These are phyloP conservation scores for Ramalina intermedia DNA, from an alignment of 495 filamentous ascomycete species.

Conservation along the genomic window DNA sequence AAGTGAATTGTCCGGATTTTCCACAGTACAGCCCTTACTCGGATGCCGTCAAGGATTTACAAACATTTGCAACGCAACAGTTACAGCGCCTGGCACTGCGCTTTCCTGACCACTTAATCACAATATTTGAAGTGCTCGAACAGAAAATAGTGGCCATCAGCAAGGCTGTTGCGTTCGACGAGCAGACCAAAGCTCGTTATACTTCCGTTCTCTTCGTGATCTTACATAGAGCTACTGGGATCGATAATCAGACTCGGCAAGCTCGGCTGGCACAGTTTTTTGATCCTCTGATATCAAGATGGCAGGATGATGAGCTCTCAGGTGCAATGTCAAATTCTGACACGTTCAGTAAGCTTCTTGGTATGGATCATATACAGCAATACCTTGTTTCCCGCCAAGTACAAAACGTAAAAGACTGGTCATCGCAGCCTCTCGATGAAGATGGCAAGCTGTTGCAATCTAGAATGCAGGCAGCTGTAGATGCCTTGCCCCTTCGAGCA, in stretches of 20 bases:
- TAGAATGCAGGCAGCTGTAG: slow-evolving; percentile 44
- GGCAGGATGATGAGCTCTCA: slow-evolving; percentile 58
- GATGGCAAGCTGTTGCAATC: slow-evolving; percentile 67
- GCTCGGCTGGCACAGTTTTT: slow-evolving; percentile 58
- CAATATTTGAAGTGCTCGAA: slow-evolving; percentile 77
- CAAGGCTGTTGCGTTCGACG: slow-evolving; percentile 54
- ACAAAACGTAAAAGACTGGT: slow-evolving; percentile 72
- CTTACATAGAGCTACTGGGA: slow-evolving; percentile 70
- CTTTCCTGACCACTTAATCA: slow-evolving; percentile 77
- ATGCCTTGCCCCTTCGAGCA: slow-evolving; percentile 56
- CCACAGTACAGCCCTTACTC: slow-evolving; percentile 57
- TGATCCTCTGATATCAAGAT: slow-evolving; percentile 60
- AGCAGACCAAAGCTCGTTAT: slow-evolving; percentile 58
- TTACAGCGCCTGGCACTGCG: slow-evolving; percentile 77
- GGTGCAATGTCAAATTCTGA: slow-evolving; percentile 58
- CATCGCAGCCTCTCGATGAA: slow-evolving; percentile 53
- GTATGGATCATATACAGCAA: slow-evolving; percentile 61
- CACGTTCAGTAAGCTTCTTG: slow-evolving; percentile 66
- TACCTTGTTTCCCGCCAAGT: slow-evolving; percentile 62
- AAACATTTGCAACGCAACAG: slow-evolving; percentile 67
- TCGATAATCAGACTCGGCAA: slow-evolving; percentile 51
- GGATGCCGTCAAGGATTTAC: slow-evolving; percentile 83
- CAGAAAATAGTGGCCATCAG: slow-evolving; percentile 71
- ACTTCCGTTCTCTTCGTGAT: slow-evolving; percentile 73
- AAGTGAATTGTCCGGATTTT: slow-evolving; percentile 57